Conservation (phyloP, 306 rosid genomes). For the Gillenia trifoliata region DNA sequence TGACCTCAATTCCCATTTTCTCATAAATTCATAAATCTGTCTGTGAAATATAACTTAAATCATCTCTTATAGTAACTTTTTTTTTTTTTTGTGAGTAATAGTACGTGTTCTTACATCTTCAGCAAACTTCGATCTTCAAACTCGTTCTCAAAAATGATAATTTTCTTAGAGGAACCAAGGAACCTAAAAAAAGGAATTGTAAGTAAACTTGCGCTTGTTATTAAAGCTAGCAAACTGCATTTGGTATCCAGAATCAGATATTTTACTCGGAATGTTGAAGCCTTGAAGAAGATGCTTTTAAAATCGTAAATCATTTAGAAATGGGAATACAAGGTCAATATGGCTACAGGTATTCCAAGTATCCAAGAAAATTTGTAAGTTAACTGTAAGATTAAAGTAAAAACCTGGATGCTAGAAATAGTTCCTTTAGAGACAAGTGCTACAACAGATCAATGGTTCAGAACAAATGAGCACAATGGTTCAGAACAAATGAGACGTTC, state of each 20-base stretch:
- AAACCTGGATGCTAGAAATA: neutral
- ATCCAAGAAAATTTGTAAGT: neutral
- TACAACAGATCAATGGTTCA: neutral
- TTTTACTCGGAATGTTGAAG: neutral
- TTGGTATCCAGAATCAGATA: neutral
- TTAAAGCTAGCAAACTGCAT: neutral
- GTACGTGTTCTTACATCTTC: neutral
- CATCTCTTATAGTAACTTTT: neutral
- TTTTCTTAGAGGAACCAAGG: neutral
- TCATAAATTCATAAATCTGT: neutral
- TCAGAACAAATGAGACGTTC: neutral
- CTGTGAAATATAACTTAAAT: neutral
- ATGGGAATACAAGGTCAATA: neutral
- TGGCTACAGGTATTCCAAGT: conserved; percentile 3
- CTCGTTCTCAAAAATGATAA: neutral
- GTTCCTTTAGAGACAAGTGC: neutral
- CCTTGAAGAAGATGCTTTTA: neutral
- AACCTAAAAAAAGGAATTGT: neutral
- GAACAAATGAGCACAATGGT: neutral
- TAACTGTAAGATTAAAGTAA: neutral
- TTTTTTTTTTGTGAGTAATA: neutral
- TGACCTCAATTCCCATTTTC: neutral
- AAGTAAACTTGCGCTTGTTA: neutral
- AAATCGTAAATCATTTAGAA: neutral
- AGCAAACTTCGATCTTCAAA: neutral